Evolutionary conservation across 2,329 filamentous ascomycete species (phyloP).

Genomic region (Fusarium tanahbumbuense): DNA sequence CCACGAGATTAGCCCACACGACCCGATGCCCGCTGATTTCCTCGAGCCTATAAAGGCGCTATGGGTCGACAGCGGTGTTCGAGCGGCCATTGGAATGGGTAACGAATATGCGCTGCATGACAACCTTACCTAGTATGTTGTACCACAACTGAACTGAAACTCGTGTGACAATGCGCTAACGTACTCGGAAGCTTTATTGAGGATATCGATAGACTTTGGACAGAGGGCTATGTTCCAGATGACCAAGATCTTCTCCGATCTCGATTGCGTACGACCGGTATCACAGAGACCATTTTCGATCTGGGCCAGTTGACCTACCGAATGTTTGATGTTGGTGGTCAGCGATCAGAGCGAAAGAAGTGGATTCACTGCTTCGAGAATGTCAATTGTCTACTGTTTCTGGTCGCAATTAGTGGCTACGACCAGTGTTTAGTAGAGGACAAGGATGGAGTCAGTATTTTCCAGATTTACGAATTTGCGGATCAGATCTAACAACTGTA

Average conservation of each 20-base stretch:
- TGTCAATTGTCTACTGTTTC: conserved; percentile 89
- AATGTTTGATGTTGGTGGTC: conserved; percentile 96
- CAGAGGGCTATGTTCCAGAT: conserved; percentile 83
- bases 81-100: conserved; percentile 88
- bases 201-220: conserved; percentile 80
- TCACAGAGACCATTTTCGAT: conserved; percentile 95
- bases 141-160: not conserved
- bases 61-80: conserved; percentile 87
- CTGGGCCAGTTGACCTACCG: conserved; percentile 92
- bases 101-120: conserved; percentile 98
- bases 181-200: conserved; percentile 77
- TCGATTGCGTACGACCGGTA: conserved; percentile 90
- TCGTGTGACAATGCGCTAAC: conserved; percentile 31
- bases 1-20: conserved; percentile 83
- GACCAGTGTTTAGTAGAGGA: conserved; percentile 97
- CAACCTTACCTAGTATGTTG: conserved; percentile 87
- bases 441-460: conserved; percentile 84
- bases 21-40: conserved; percentile 82
- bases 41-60: conserved; percentile 83
- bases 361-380: conserved; percentile 98
- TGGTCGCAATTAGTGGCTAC: conserved; percentile 95
- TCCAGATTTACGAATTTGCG: not conserved
- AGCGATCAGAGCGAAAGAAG: conserved; percentile 94
- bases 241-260: conserved; percentile 96
- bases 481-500: conserved; percentile 18